Evolutionary conservation across 2,329 filamentous ascomycete genomes (phyloP), one percentile per base, ranked within the genome.

Genomic region (Myriosclerotinia duriaeana): DNA sequence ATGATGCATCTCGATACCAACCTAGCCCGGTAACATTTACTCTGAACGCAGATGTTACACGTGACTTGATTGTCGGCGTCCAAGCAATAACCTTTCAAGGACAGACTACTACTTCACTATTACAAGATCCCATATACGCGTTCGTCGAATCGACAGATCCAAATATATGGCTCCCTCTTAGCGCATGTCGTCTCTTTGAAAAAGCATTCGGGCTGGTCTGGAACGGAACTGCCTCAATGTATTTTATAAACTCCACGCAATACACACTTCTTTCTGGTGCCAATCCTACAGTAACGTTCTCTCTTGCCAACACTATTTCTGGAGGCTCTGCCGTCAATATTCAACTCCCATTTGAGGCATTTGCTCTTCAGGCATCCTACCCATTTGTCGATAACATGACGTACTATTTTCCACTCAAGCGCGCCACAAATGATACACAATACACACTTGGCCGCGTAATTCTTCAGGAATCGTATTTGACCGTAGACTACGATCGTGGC

Each of bases 361-460:
- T 80, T 65, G 76, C 79, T 67, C 71, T 79, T 36, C 68, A 72
- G 55, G 74, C 77, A 15, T 71, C 73, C 15, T 77, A 76, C 66
- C 78, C 79, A 22, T 65, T 75, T 5, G 68, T 75, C 3, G 46
- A 68, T 34, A 71, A 69, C 30, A 40, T 34, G n/a, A 58, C 69
- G n/a, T 64, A 71, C 12, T 80, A 80, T 67, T 80, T 80, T 64
- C 78, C 79, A 8, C 65, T 80, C 8, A 76, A 77, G 53, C 74
- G 72, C 69, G 75, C 78, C 4, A 68, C 70, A 1, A 76, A 77
- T 59, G 69, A 72, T 4, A 74, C 72, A 46, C 76, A 79, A 67
- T 77, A 74, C 63, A 78, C 76, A 3, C 73, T 80, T 53, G 78
- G 79, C 17, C 73, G 79, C 54, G 71, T 73, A 6, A 79, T 80